These are phyloP conservation scores for Streptanthus diversifolius DNA, from an alignment of 345 rosid genomes.

Conservation along the genomic window DNA sequence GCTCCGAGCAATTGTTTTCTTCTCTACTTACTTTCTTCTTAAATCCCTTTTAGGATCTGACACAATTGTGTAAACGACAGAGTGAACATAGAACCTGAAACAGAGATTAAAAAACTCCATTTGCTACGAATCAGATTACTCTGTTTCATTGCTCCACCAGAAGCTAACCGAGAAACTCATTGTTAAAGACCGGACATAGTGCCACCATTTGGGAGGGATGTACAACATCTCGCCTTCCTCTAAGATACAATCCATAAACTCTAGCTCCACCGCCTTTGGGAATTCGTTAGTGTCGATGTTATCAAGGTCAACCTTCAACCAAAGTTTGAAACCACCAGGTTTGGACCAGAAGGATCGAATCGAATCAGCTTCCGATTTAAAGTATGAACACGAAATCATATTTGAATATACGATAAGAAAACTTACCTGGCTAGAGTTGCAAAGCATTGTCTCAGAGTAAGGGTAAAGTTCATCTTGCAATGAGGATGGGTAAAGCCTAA, in stretches of 20 bases:
- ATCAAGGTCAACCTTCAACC: constrained; percentile 88
- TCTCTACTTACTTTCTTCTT: constrained; percentile 16
- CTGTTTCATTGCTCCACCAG: constrained; percentile 71
- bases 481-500: constrained; percentile 77
- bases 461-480: constrained; percentile 78
- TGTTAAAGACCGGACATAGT: constrained; percentile 82
- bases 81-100: constrained; percentile 3
- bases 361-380: neutral
- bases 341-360: neutral
- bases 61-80: neutral
- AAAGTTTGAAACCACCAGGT: constrained; percentile 3
- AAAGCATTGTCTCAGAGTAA: constrained; percentile 75
- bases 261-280: constrained; percentile 59
- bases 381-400: neutral
- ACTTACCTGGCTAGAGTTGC: constrained; percentile 90
- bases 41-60: neutral
- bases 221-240: constrained; percentile 98
- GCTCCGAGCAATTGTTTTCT: constrained; percentile 9
- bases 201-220: constrained; percentile 99
- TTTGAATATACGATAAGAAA: neutral
- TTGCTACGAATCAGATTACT: constrained; percentile 30
- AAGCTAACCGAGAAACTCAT: constrained; percentile 85
- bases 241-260: constrained; percentile 79
- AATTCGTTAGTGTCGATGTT: constrained; percentile 53
- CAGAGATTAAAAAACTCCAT: neutral